phyloP scores from a whole-genome alignment of 805 yeast genomes.

The Candida tibetensis region DNA sequence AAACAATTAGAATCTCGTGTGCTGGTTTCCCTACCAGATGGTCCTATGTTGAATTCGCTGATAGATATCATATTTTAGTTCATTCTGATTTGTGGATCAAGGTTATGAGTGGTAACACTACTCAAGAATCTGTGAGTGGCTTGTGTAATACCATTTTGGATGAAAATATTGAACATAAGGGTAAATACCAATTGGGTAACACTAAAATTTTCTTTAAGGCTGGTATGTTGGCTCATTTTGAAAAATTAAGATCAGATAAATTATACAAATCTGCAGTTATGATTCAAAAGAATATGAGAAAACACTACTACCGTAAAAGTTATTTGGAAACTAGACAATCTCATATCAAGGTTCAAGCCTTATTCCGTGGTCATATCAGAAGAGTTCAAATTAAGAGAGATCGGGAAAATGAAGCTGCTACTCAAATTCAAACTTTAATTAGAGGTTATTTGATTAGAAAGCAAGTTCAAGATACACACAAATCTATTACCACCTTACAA shows the following conservation, averaged over 20 bases:
- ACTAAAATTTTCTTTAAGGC: constrained; percentile 95
- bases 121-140: constrained; percentile 55
- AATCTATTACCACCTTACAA: constrained; percentile 44
- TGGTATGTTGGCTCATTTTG: constrained; percentile 91
- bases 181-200: constrained; percentile 84
- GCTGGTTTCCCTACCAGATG: constrained; percentile 98
- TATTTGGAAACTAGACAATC: constrained; percentile 56
- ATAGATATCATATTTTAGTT: constrained; percentile 80
- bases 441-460: constrained; percentile 55
- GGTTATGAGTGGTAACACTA: constrained; percentile 50
- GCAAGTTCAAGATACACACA: constrained; percentile 28
- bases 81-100: constrained; percentile 67
- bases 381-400: constrained; percentile 56
- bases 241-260: constrained; percentile 78
- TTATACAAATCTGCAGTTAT: constrained; percentile 73
- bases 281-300: constrained; percentile 81
- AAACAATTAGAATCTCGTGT: constrained; percentile 93
- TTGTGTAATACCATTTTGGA: constrained; percentile 67
- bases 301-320: constrained; percentile 57
- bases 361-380: constrained; percentile 59
- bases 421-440: constrained; percentile 62
- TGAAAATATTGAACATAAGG: constrained; percentile 59
- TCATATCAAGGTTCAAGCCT: constrained; percentile 55
- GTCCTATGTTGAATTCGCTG: constrained; percentile 90
- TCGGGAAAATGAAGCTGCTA: constrained; percentile 60